A percentile compares a stretch with the other conserved stretches of the same genome.
Evolutionary conservation across 2,329 filamentous ascomycete species (phyloP).

Genomic region (Aspergillus eucalypticola): DNA sequence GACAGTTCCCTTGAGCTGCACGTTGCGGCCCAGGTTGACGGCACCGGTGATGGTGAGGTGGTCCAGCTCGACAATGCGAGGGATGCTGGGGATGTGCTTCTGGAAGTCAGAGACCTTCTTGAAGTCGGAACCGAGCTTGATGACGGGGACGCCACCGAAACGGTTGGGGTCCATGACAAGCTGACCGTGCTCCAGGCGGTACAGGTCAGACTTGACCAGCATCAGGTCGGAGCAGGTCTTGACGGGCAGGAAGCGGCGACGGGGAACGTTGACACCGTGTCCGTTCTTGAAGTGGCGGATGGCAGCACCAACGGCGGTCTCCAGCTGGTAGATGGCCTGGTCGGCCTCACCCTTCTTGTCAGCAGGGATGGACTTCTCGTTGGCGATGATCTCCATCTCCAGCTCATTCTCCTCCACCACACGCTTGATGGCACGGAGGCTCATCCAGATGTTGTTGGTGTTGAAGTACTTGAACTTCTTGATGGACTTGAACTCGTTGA

Average conservation of each 20-base stretch:
- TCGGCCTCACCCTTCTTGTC: constrained; percentile 99
- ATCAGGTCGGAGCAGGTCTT: constrained; percentile 99
- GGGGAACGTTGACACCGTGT: constrained; percentile 97
- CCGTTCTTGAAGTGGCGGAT: constrained; percentile 99
- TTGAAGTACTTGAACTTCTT: constrained; percentile 99
- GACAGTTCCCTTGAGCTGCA: constrained; percentile 94
- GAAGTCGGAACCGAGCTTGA: constrained; percentile 98
- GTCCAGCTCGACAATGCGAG: constrained; percentile 53
- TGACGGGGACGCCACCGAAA: constrained; percentile 93
- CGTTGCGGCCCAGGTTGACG: constrained; percentile 93
- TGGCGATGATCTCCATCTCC: constrained; percentile 99
- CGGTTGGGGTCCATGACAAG: constrained; percentile 94
- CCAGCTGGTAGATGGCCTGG: constrained; percentile 94
- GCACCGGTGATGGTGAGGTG: constrained; percentile 97
- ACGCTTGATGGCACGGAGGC: constrained; percentile 94
- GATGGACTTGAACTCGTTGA: constrained; percentile 99
- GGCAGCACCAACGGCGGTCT: constrained; percentile 96
- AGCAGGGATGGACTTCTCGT: constrained; percentile 96
- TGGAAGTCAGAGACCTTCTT: constrained; percentile 92
- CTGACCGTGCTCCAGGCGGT: constrained; percentile 98
- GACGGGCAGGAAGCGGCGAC: constrained; percentile 96
- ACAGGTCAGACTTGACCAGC: constrained; percentile 99
- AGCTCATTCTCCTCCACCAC: constrained; percentile 98
- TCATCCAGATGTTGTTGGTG: constrained; percentile 99
- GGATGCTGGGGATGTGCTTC: constrained; percentile 53